These are phyloP conservation scores for Globisporangium polare DNA, from an alignment of 352 stramenopile species.

Conservation along the genomic window DNA sequence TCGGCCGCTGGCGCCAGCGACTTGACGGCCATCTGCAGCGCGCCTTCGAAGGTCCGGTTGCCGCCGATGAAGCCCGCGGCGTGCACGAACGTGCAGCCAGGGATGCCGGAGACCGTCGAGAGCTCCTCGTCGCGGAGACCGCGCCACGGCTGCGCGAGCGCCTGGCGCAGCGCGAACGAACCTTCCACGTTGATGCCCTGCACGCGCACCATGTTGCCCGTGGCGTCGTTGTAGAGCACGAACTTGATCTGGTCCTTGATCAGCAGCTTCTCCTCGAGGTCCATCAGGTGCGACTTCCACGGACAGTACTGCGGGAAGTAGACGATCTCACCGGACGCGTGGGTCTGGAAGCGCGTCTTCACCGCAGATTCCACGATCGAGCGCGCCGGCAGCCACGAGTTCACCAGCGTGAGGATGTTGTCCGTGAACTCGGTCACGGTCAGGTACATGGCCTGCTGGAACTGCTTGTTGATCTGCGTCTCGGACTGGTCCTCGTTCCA, in stretches of 20 bases:
- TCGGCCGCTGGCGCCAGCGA: conserved; percentile 27
- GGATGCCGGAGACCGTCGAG: conserved; percentile 82
- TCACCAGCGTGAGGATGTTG: conserved; percentile 88
- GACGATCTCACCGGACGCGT: conserved; percentile 93
- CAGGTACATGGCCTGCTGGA: conserved; percentile 94
- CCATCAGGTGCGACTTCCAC: conserved; percentile 97
- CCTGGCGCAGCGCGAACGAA: conserved; percentile 92
- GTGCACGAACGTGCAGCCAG: conserved; percentile 96
- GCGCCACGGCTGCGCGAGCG: conserved; percentile 90
- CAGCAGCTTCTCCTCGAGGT: conserved; percentile 91
- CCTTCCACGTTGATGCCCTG: conserved; percentile 95
- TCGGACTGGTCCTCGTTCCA: conserved; percentile 95
- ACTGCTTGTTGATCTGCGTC: conserved; percentile 83
- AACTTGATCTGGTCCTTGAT: conserved; percentile 94
- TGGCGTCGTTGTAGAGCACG: conserved; percentile 95
- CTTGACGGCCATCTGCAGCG: conserved; percentile 91
- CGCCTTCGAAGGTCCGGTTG: conserved; percentile 95
- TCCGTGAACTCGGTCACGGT: conserved; percentile 95
- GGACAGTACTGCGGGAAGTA: conserved; percentile 89
- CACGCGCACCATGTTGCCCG: conserved; percentile 92
- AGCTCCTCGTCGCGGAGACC: conserved; percentile 94
- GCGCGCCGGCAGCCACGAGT: conserved; percentile 93
- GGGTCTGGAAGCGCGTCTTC: conserved; percentile 76
- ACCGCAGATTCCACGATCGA: conserved; percentile 93
- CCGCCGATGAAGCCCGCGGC: conserved; percentile 98